phyloP scores from a whole-genome alignment of 768 basidiomycete species.

The Baorangia bicolor region DNA sequence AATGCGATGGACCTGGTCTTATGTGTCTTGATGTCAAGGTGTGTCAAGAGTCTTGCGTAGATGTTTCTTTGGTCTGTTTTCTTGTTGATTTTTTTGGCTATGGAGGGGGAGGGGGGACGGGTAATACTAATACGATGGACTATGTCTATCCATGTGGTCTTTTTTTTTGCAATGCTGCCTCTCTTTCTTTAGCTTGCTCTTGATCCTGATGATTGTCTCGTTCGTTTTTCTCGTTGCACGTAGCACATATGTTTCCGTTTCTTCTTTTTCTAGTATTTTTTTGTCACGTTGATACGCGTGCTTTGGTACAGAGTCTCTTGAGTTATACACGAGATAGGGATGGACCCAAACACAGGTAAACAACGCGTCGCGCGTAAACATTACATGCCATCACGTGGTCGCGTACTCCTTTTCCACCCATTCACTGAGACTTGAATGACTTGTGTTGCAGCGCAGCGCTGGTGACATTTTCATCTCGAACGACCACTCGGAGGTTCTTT shows the following conservation, averaged over 20 bases:
- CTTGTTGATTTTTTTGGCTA: conserved; percentile 20
- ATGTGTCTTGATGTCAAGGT: background rate
- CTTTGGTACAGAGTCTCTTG: background rate
- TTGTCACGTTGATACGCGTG: background rate
- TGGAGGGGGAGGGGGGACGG: background rate
- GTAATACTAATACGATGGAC: conserved; percentile 22
- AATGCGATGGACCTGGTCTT: background rate
- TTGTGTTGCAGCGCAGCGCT: background rate
- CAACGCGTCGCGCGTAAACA: conserved; percentile 10
- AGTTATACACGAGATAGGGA: background rate
- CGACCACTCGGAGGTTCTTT: background rate
- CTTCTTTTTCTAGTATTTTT: background rate
- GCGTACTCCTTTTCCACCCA: background rate
- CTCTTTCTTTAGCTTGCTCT: background rate
- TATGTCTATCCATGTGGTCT: conserved; percentile 1
- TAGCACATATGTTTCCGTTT: conserved; percentile 1
- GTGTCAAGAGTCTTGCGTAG: background rate
- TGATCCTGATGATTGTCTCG: background rate
- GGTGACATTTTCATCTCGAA: background rate
- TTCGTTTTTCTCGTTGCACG: background rate
- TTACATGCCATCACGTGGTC: conserved; percentile 9
- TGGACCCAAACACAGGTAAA: conserved; percentile 11
- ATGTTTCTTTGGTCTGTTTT: background rate
- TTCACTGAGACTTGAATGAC: background rate
- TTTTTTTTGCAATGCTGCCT: background rate